phyloP scores from a whole-genome alignment of 352 stramenopile species.

The Saprolegnia diclina region DNA sequence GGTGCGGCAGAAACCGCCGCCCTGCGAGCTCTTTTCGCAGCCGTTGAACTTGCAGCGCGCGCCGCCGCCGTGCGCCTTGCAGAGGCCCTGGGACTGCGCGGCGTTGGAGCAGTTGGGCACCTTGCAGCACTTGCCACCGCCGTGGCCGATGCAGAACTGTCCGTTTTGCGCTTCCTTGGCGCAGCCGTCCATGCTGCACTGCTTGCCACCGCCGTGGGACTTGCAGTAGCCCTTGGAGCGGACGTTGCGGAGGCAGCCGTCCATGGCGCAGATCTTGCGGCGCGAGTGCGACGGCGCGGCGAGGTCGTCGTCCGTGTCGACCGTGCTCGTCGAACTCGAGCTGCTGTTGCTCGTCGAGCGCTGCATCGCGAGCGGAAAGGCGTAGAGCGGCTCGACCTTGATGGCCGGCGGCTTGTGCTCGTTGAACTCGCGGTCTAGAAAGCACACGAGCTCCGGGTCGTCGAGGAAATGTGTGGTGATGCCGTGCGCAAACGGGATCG shows the following conservation, averaged over 20 bases:
- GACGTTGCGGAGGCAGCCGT: constrained; percentile 20
- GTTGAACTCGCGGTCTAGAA: neutral
- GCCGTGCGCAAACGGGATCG: constrained; percentile 10
- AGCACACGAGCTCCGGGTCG: constrained; percentile 15
- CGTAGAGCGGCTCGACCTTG: neutral
- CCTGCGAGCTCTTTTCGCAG: constrained; percentile 41
- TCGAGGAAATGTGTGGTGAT: neutral
- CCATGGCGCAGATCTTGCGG: constrained; percentile 19
- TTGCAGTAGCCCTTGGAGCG: constrained; percentile 27
- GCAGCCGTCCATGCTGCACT: constrained; percentile 41
- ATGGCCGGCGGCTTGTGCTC: neutral
- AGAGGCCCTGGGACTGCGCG: constrained; percentile 41
- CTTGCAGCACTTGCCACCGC: constrained; percentile 26
- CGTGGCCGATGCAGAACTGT: constrained; percentile 29
- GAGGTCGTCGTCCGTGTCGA: constrained; percentile 23
- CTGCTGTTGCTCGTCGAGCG: constrained; percentile 3
- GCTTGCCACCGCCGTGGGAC: constrained; percentile 27
- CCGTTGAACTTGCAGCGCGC: constrained; percentile 40
- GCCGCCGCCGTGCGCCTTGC: constrained; percentile 45
- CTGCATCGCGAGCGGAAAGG: constrained; percentile 16
- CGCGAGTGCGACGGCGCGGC: neutral
- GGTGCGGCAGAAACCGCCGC: constrained; percentile 42
- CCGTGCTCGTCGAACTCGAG: constrained; percentile 8
- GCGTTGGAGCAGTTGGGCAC: constrained; percentile 27
- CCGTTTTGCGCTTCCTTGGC: constrained; percentile 30